Percentiles rank a stretch among this genome's conserved stretches.
phyloP scores from a whole-genome alignment of 257 asterid genomes.

The Solanum chaucha region DNA sequence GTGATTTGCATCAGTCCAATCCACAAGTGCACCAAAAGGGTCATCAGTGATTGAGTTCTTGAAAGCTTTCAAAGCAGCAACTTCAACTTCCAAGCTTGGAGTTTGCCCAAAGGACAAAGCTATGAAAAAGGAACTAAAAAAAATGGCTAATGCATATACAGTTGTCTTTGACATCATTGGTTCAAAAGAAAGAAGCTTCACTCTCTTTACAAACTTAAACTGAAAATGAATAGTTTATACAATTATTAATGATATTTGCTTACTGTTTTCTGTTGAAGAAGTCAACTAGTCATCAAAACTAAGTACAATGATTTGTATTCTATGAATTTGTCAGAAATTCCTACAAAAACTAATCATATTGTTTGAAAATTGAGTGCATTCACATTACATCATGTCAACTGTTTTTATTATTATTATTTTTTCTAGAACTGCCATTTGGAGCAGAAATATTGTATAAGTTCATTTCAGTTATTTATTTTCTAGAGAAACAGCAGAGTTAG shows the following conservation, averaged over 20 bases:
- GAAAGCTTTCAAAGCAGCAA: slow-evolving; percentile 55
- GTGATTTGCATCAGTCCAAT: slow-evolving; percentile 41
- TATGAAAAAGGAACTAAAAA: slow-evolving; percentile 14
- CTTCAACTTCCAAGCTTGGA: slow-evolving; percentile 16
- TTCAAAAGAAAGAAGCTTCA: neutral
- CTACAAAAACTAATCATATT: neutral
- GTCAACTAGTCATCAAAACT: neutral
- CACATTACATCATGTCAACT: neutral
- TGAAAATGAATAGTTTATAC: neutral
- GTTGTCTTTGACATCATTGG: slow-evolving; percentile 8
- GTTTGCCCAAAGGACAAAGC: slow-evolving; percentile 10
- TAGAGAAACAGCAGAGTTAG: neutral
- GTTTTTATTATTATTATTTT: neutral
- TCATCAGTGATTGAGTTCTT: slow-evolving; percentile 36
- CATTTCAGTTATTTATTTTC: neutral
- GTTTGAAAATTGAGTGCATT: neutral
- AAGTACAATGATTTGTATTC: neutral
- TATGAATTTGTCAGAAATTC: neutral
- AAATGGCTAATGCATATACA: slow-evolving; percentile 6
- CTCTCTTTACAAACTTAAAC: neutral
- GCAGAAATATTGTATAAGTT: neutral
- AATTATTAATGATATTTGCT: neutral
- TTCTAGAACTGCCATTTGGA: neutral
- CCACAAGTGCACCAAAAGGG: slow-evolving; percentile 34
- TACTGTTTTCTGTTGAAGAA: neutral